These are phyloP conservation scores for Isatis lusitanica DNA, from an alignment of 441 rosid genomes.

Conservation along the genomic window DNA sequence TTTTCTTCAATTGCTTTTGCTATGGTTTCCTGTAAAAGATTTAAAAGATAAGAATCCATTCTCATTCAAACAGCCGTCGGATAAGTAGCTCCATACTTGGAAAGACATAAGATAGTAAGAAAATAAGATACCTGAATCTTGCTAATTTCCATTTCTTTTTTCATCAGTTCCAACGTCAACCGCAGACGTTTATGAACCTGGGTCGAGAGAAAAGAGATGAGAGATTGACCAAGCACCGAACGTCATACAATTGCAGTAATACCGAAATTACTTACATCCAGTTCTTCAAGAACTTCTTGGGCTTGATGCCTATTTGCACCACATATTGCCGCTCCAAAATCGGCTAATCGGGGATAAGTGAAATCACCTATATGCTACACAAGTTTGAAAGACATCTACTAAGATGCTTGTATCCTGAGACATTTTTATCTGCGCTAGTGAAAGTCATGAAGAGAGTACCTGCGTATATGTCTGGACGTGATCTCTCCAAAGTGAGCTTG, in stretches of 20 bases:
- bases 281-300: constrained; percentile 96
- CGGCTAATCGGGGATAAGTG: constrained; percentile 86
- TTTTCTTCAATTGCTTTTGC: constrained; percentile 99
- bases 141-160: constrained; percentile 98
- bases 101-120: neutral
- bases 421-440: neutral
- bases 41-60: constrained; percentile 20
- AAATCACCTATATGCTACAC: constrained; percentile 95
- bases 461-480: constrained; percentile 94
- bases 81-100: constrained; percentile 1
- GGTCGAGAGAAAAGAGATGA: neutral
- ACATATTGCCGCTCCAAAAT: constrained; percentile 98
- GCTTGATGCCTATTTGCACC: constrained; percentile 88
- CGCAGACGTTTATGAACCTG: constrained; percentile 93
- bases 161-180: constrained; percentile 83
- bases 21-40: constrained; percentile 71
- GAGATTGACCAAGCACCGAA: constrained; percentile 13
- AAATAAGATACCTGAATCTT: constrained; percentile 78
- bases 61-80: constrained; percentile 17
- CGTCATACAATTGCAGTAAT: constrained; percentile 3
- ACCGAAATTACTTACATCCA: constrained; percentile 70
- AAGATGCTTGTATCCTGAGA: constrained; percentile 12
- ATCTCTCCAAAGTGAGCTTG: constrained; percentile 96
- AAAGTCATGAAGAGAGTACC: constrained; percentile 43
- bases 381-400: constrained; percentile 21